Evolutionary conservation across 2,329 filamentous ascomycete species (phyloP), one percentile per base, ranked within the genome.

Genomic region (Penicillium sp.): DNA sequence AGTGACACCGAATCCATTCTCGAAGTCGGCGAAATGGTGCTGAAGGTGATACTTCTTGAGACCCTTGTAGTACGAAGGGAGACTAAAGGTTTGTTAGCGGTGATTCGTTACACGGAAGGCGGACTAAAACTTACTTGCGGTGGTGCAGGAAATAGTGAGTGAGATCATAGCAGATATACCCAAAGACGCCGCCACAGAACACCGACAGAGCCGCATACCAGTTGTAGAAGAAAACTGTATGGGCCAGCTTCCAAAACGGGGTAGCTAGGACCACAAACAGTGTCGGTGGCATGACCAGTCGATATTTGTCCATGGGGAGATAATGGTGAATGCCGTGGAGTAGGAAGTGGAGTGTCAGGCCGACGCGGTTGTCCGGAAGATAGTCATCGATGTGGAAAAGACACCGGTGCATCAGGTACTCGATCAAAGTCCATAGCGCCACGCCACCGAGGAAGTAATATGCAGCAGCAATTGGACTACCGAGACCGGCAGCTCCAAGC

Each of bases 131-230:
- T 70, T 68, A 84, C 80, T 89, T 95, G 74, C 87, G 83, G 75
- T 99, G 93, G 71, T 99, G 93, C 33, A 99, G 80, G 80, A 99
- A 99, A 78, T 97, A 99, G 72, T 99, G 93, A 1, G 93, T 99
- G 76, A 96, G 66, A 70, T 99, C 93, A 75, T 99, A 99, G 77
- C 87, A 90, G 55, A 96, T 80, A 69, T 99, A 99, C 49, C 93
- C 93, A 62, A 95, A 95, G 56, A 99, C 84, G 54, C 91, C 93
- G 41, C 93, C 93, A 63, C 85, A 92, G 76, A 80, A 99, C 3
- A 89, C 86, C 18, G 84, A 82, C 0, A 84, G 81, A 4, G 84
- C 93, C 9, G 86, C 81, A 70, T 88, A 80, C 91, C 91, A 97
- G 71, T 92, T 82, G 74, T 84, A 91, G 68, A 75, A 87, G 70